Conservation (phyloP, 495 filamentous ascomycete species). For the Hypoxylon fuscum region DNA sequence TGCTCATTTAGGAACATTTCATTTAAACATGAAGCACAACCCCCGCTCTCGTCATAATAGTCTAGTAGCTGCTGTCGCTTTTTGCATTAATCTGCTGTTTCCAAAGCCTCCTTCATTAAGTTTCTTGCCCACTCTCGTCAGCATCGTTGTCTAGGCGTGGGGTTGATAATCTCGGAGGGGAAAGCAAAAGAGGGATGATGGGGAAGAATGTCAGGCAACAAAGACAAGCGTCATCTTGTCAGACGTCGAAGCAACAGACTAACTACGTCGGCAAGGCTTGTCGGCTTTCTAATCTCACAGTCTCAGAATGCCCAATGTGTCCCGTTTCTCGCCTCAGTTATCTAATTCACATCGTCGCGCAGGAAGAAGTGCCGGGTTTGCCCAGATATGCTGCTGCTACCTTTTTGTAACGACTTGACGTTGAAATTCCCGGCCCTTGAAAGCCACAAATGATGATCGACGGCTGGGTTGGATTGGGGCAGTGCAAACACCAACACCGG, state of each 20-base stretch:
- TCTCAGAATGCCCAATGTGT: not conserved
- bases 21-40: conserved; percentile 30
- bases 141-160: conserved; percentile 15
- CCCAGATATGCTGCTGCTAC: not conserved
- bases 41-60: conserved; percentile 8
- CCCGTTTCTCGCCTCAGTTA: not conserved
- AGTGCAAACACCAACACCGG: conserved; percentile 23
- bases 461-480: conserved; percentile 30
- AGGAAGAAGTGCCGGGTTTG: conserved; percentile 7
- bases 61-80: conserved; percentile 4
- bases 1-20: conserved; percentile 20
- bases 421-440: conserved; percentile 27
- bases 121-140: not conserved
- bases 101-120: conserved; percentile 19
- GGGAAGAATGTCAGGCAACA: conserved; percentile 7
- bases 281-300: conserved; percentile 25
- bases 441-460: conserved; percentile 37
- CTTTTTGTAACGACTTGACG: conserved; percentile 25
- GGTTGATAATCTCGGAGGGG: conserved; percentile 29
- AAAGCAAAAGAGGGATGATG: conserved; percentile 18
- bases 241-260: conserved; percentile 16
- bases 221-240: conserved; percentile 29
- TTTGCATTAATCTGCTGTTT: conserved; percentile 25
- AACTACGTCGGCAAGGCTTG: conserved; percentile 6
- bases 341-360: conserved; percentile 16